These are phyloP conservation scores for Daldinia sp. DNA, from an alignment of 2,329 filamentous ascomycete genomes.

Conservation along the genomic window DNA sequence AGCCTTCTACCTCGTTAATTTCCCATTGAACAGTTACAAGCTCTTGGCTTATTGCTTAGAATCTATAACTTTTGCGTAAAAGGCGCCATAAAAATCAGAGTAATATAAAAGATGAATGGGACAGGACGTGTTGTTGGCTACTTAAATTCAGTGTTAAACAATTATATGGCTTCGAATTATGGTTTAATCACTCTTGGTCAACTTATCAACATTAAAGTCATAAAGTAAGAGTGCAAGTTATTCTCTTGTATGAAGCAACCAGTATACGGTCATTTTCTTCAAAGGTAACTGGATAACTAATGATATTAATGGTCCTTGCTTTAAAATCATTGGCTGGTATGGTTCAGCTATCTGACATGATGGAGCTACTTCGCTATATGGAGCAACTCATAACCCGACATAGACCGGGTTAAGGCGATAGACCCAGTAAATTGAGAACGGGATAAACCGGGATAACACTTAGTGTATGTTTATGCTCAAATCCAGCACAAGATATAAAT, in stretches of 20 bases:
- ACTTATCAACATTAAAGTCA: too few relatives aligned
- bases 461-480: not conserved
- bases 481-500: not conserved
- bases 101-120: not conserved
- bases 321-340: not conserved
- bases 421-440: slow-evolving; percentile 13
- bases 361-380: slow-evolving; percentile 5
- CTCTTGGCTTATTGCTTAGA: not conserved
- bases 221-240: not conserved
- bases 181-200: too few relatives aligned
- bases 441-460: slow-evolving; percentile 33
- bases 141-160: not conserved
- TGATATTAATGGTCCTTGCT: slow-evolving; percentile 1
- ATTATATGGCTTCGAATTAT: not conserved
- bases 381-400: slow-evolving; percentile 20
- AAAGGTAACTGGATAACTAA: not conserved
- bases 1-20: not conserved
- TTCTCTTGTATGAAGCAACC: not conserved
- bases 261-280: not conserved
- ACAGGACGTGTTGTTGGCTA: not conserved
- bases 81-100: not conserved
- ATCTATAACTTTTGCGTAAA: not conserved
- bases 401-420: slow-evolving; percentile 9
- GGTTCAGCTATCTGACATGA: slow-evolving; percentile 8
- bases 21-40: not conserved